phyloP scores from a whole-genome alignment of 106 monocot species.

The Apostasia ramifera region DNA sequence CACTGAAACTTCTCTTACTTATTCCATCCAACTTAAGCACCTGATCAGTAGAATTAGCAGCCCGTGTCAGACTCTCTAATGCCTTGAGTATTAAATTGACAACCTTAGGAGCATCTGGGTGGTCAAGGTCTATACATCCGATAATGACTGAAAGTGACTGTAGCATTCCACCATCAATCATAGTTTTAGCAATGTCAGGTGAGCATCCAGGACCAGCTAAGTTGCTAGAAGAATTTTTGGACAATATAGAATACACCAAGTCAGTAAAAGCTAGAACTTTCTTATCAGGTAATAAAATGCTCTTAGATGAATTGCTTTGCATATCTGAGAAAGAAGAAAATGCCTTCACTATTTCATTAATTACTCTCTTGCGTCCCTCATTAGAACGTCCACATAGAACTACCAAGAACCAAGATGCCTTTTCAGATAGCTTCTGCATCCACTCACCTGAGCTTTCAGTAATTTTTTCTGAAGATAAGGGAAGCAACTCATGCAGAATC shows the following conservation, averaged over 20 bases:
- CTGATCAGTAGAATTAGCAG: constrained; percentile 65
- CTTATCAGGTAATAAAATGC: constrained; percentile 39
- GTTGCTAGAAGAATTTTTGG: constrained; percentile 45
- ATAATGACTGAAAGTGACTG: constrained; percentile 48
- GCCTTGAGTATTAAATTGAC: constrained; percentile 62
- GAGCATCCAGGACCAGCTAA: constrained; percentile 58
- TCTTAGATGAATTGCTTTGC: constrained; percentile 30
- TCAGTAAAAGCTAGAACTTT: constrained; percentile 44
- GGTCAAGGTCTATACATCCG: constrained; percentile 60
- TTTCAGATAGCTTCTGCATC: constrained; percentile 54
- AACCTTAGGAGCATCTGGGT: constrained; percentile 63
- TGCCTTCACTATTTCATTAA: constrained; percentile 55
- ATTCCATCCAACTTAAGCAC: constrained; percentile 30
- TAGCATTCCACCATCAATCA: constrained; percentile 76
- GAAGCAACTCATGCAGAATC: constrained; percentile 52
- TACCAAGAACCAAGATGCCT: constrained; percentile 64
- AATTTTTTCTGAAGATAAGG: constrained; percentile 33
- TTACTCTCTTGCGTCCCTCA: constrained; percentile 64
- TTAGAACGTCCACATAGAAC: constrained; percentile 53
- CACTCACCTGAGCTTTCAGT: constrained; percentile 42
- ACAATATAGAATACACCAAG: constrained; percentile 58
- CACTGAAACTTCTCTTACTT: constrained; percentile 32
- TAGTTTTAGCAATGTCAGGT: constrained; percentile 67
- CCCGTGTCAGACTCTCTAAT: constrained; percentile 63
- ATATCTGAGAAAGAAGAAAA: constrained; percentile 32